Conservation (phyloP, 257 asterid species). For the Solanum gandarillasii region DNA sequence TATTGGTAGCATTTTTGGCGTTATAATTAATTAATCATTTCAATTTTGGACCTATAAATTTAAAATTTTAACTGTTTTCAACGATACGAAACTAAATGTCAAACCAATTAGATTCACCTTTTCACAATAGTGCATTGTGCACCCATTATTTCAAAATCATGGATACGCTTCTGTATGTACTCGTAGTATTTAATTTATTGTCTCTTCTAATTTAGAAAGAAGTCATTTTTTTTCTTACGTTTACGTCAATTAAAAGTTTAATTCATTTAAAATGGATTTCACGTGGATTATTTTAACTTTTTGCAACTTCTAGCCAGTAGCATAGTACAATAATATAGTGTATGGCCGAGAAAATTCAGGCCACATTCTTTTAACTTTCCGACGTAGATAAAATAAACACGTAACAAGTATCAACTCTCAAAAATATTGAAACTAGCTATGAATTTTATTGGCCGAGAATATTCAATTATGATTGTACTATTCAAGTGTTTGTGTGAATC, state of each 20-base stretch:
- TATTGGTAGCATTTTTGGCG: too few relatives aligned
- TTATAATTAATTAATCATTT: too few relatives aligned
- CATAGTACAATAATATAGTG: not conserved
- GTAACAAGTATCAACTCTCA: accelerated
- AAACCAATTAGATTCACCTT: too few relatives aligned
- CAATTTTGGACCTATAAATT: too few relatives aligned
- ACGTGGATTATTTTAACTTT: not conserved
- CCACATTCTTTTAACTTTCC: not conserved
- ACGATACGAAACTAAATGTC: too few relatives aligned
- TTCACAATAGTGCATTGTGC: too few relatives aligned
- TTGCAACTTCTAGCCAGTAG: not conserved
- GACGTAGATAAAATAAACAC: too few relatives aligned
- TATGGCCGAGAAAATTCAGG: not conserved
- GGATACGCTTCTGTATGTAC: too few relatives aligned
- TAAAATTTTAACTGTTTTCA: too few relatives aligned
- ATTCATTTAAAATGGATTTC: not conserved
- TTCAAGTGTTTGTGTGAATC: not conserved
- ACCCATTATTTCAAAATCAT: too few relatives aligned
- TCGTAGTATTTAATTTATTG: not conserved
- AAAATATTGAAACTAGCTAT: too few relatives aligned
- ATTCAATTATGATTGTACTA: not conserved
- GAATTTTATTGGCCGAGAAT: too few relatives aligned
- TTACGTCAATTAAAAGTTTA: not conserved
- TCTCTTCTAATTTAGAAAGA: not conserved
- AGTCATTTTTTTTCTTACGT: not conserved